Conservation (phyloP, 805 yeast species). For the Candida railenensis region DNA sequence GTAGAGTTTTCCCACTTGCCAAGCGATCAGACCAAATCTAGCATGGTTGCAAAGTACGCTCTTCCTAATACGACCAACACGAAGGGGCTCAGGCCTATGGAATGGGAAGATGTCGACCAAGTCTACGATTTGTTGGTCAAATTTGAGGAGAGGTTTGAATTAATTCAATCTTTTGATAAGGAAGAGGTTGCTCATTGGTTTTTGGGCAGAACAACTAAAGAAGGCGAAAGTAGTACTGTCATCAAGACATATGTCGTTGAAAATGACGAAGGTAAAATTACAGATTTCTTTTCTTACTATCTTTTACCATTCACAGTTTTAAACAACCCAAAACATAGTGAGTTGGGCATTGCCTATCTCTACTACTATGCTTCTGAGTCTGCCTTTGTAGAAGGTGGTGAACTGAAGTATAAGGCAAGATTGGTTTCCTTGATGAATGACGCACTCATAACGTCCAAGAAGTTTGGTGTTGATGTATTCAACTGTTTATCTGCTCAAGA, state of each 20-base stretch:
- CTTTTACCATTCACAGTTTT: conserved; percentile 85
- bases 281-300: conserved; percentile 90
- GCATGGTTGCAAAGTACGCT: conserved; percentile 62
- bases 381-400: conserved; percentile 42
- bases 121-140: conserved; percentile 57
- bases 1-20: conserved; percentile 90
- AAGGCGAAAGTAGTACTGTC: conserved; percentile 44
- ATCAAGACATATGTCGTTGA: conserved; percentile 79
- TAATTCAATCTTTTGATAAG: conserved; percentile 66
- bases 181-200: conserved; percentile 83
- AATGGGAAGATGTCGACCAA: conserved; percentile 58
- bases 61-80: conserved; percentile 52
- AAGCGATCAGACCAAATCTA: conserved; percentile 59
- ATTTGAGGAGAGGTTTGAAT: conserved; percentile 70
- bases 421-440: conserved; percentile 64
- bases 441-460: conserved; percentile 73
- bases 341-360: conserved; percentile 81
- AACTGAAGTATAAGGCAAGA: conserved; percentile 52
- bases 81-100: conserved; percentile 58
- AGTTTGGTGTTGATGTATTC: conserved; percentile 78
- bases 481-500: conserved; percentile 92
- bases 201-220: conserved; percentile 42
- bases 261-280: conserved; percentile 54
- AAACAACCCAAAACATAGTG: conserved; percentile 58
- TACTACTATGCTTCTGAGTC: conserved; percentile 85